Conservation (phyloP, 1,139 yeast species). For the Barnettozyma hawaiiensis region DNA sequence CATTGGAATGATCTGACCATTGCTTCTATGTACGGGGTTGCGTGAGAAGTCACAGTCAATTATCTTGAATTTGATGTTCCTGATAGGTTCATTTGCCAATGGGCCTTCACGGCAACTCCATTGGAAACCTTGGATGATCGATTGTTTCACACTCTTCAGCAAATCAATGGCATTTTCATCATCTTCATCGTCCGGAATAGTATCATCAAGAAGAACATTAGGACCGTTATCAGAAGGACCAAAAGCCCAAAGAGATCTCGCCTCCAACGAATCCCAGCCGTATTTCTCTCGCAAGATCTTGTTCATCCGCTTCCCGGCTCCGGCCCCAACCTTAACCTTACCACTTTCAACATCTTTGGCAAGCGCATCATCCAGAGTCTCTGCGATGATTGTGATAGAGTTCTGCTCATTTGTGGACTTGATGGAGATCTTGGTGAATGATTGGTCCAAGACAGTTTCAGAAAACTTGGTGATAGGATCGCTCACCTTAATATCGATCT, state of each 20-base stretch:
- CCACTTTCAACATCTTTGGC: constrained; percentile 55
- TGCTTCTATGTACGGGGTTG: constrained; percentile 44
- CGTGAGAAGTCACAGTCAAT: constrained; percentile 54
- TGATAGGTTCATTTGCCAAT: constrained; percentile 75
- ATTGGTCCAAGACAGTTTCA: constrained; percentile 67
- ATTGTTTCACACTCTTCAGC: constrained; percentile 44
- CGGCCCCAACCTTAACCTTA: constrained; percentile 28
- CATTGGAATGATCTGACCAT: constrained; percentile 80
- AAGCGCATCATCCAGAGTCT: constrained; percentile 59
- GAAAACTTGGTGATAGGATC: constrained; percentile 78
- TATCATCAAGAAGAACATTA: constrained; percentile 71
- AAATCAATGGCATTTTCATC: constrained; percentile 61
- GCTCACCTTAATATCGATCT: constrained; percentile 72
- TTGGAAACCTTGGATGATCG: constrained; percentile 69
- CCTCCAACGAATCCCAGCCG: constrained; percentile 80
- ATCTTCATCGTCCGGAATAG: constrained; percentile 58
- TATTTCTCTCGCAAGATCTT: constrained; percentile 52
- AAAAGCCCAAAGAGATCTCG: constrained; percentile 78
- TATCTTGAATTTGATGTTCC: constrained; percentile 66
- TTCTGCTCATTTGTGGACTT: constrained; percentile 51
- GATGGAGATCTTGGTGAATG: constrained; percentile 62
- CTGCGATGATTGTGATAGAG: constrained; percentile 67
- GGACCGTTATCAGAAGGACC: constrained; percentile 56
- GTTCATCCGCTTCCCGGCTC: constrained; percentile 34
- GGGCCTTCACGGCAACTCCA: constrained; percentile 91